Evolutionary conservation across 2,329 filamentous ascomycete genomes (phyloP), one percentile per base, ranked within the genome.

Genomic region (Cladophialophora psammophila): DNA sequence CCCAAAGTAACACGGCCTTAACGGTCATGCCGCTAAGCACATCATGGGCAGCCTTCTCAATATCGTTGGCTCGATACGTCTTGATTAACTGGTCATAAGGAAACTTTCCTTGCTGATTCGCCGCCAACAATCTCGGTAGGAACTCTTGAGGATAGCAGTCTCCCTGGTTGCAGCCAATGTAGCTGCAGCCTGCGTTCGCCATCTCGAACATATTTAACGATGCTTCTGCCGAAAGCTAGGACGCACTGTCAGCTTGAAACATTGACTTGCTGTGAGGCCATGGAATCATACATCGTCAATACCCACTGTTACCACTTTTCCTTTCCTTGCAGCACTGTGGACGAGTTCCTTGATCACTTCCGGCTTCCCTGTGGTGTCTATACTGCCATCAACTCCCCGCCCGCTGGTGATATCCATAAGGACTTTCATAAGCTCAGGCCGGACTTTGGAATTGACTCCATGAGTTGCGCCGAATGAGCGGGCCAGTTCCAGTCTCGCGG

Each of bases 81-180:
- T 80, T 82, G 68, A 81, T 77, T 20, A 85, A 65, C 71, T 79
- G 80, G 32, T 84, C 78, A 53, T 84, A 76, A 0, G 83, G 83
- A 55, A 85, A 81, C 67, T 75, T 79, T 7, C 82, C 83, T 50
- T 82, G 76, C 45, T 68, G 48, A 18, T 69, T 58, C 15, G 69
- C 69, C 13, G 61, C 60, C 53, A 73, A 55, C 35, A 72, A 48
- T 20, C 65, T 53, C 40, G 72, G 72, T 15, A 72, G 53, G 52
- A 73, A 72, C 53, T 70, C 67, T 52, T 69, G 70, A 26, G 72
- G 72, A 52, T 69, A 71, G 48, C 65, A 69, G 20, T 72, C 69
- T 31, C 72, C 72, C 45, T 72, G 69, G 36, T 69, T 67, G 45
- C 71, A 71, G 7, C 72, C 72, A 32, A 70, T 32, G 50, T 73